Base-by-base conservation (phyloP, 2,329 filamentous ascomycete genomes). In the Fulvia fulva region DNA sequence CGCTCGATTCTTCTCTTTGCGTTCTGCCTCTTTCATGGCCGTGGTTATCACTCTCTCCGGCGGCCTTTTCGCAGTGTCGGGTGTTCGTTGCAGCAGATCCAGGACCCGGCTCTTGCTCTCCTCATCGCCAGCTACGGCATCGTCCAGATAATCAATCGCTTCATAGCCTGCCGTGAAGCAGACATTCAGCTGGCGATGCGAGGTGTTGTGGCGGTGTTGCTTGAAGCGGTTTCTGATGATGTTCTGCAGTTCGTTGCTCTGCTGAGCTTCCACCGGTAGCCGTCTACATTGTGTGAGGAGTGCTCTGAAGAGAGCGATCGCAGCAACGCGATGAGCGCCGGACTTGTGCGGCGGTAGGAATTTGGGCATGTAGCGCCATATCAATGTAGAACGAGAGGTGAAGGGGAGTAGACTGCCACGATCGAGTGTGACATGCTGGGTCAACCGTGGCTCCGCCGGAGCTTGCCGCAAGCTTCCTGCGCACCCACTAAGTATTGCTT, bases 301-400 rank as follows among this genome's bases (percentile, higher is more conserved):
- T 34, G 87, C 85, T 62, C 87, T 82, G 75, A 87, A 92, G 51
- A 93, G 83, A 52, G 88, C 87, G 62, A 89, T 80, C 69, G 84
- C 86, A 70, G 81, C 81, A 72, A 78, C 71, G 60, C 81, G 77
- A 72, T 84, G 81, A 58, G 74, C 73, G 65, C 76, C 75, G 57
- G 77, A 79, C 64, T 74, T 72, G 63, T 75, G 76, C 60, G 80
- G 79, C 23, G 60, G 54, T 19, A 65, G 56, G 41, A 61, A 62
- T 32, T 44, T 61, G 49, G 63, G 63, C 63, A 65, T 65, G 46
- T 53, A 61, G 56, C 25, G 47, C 47, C 47, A 50, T 50, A n/a
- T 26, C n/a, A 28, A 32, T 14, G 23, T 7, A 14, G 26, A 32
- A 32, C n/a, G 21, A 23, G 51, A 26, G 6, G 23, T 32, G 32